Evolutionary conservation across 1,139 yeast genomes (phyloP).

Genomic region (Candida labiduridarum): DNA sequence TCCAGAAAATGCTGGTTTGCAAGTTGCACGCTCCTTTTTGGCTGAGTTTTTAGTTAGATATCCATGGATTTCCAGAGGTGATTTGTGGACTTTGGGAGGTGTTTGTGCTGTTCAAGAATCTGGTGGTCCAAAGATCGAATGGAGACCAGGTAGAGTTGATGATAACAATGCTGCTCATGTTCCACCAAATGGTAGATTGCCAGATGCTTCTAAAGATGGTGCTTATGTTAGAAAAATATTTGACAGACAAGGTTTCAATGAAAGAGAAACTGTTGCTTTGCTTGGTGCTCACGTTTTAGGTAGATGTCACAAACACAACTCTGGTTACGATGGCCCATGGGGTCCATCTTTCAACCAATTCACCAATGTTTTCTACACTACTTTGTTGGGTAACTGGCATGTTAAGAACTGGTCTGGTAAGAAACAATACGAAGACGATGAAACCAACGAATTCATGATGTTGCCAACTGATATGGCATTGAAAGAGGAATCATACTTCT

Average conservation of each 20-base stretch:
- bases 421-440: slow-evolving; percentile 75
- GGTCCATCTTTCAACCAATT: slow-evolving; percentile 85
- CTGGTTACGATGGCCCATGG: slow-evolving; percentile 95
- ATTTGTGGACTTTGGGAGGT: slow-evolving; percentile 86
- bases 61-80: slow-evolving; percentile 86
- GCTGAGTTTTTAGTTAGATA: slow-evolving; percentile 58
- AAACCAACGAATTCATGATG: slow-evolving; percentile 83
- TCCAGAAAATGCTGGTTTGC: slow-evolving; percentile 77
- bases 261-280: slow-evolving; percentile 82
- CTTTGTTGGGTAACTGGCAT: slow-evolving; percentile 79
- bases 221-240: slow-evolving; percentile 69
- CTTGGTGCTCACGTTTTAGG: slow-evolving; percentile 91
- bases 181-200: slow-evolving; percentile 75
- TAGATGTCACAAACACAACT: slow-evolving; percentile 62
- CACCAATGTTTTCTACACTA: slow-evolving; percentile 78
- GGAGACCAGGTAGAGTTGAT: slow-evolving; percentile 79
- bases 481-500: slow-evolving; percentile 64
- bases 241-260: slow-evolving; percentile 73
- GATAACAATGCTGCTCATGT: slow-evolving; percentile 27
- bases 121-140: slow-evolving; percentile 81
- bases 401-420: slow-evolving; percentile 74
- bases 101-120: slow-evolving; percentile 84
- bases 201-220: slow-evolving; percentile 76
- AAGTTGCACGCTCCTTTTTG: slow-evolving; percentile 65
- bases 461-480: slow-evolving; percentile 82